phyloP scores from a whole-genome alignment of 768 basidiomycete species.

The Lentinula lateritia region DNA sequence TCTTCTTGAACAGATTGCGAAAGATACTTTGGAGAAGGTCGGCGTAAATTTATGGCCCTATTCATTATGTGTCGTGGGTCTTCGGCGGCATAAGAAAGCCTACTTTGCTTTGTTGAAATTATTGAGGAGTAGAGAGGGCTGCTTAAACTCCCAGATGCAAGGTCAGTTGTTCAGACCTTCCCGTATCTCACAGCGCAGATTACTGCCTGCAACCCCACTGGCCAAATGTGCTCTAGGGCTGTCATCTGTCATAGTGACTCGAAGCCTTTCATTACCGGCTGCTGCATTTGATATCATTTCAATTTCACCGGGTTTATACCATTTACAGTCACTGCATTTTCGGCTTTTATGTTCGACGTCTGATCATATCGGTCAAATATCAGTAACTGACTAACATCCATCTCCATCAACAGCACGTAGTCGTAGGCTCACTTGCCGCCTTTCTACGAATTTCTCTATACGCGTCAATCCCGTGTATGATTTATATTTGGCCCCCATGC shows the following conservation, averaged over 20 bases:
- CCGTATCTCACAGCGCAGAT: not conserved
- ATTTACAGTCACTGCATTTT: not conserved
- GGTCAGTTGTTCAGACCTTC: not conserved
- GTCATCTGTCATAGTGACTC: not conserved
- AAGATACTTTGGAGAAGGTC: not conserved
- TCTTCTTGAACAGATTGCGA: not conserved
- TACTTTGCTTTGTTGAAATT: slow-evolving; percentile 3
- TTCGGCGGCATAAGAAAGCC: slow-evolving; percentile 3
- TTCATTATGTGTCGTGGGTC: not conserved
- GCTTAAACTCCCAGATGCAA: not conserved
- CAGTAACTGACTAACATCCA: not conserved
- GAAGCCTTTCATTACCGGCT: not conserved
- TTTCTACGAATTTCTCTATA: slow-evolving; percentile 6
- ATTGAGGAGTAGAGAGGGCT: not conserved
- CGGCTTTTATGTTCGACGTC: not conserved
- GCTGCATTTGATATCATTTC: not conserved
- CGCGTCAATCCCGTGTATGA: not conserved
- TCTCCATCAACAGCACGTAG: not conserved
- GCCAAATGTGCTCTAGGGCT: not conserved
- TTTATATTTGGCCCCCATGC: not conserved
- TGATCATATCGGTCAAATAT: not conserved
- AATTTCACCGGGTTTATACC: not conserved
- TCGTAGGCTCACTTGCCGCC: slow-evolving; percentile 1
- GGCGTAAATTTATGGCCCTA: slow-evolving; percentile 3
- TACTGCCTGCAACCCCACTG: too few relatives aligned